Base-by-base conservation (phyloP, 2,329 filamentous ascomycete genomes). In the Stemphylium lycopersici region DNA sequence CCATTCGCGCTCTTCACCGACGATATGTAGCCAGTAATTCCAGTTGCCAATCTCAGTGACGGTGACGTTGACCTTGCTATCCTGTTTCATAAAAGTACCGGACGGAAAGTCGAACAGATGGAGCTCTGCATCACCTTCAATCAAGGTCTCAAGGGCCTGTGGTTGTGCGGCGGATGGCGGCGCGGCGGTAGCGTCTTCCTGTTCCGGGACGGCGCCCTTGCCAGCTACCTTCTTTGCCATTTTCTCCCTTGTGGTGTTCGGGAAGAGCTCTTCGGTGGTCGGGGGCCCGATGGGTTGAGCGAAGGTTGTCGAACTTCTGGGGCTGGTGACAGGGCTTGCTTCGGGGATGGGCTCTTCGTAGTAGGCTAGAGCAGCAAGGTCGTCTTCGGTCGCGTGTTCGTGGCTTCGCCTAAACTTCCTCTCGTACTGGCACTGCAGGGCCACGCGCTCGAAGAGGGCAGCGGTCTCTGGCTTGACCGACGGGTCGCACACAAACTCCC, bases 351-450 rank as follows among this genome's bases (percentile, higher is more conserved):
- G 79, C 36, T 81, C 79, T 67, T 88, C 84, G 68, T 83, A 80
- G 71, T 97, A 98, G 13, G 88, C 85, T 67, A 99, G 97, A 65
- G 96, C 86, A 56, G 85, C 77, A 4, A 98, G 83, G 60, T 99
- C 91, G 58, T 86, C 81, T 53, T 92, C 88, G 7, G 91, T 91
- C 1, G 95, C 95, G 43, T 87, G 88, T 40, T 91, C 87, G 65
- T 91, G 85, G 34, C 86, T 88, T 69, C 88, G 90, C 59, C 91
- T 86, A 76, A 95, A 96, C 76, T 96, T 98, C 70, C 93, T 86
- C 79, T 99, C 95, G 88, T 96, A 99, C 77, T 99, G 95, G 74
- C 95, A 97, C 84, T 97, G 88, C 53, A 90, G 84, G 6, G 95
- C 90, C 48, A 91, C 87, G 48, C 89, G 82, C 70, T 93, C 87